Evolutionary conservation across 805 yeast genomes (phyloP).

Genomic region (Danielozyma ontarioensis): DNA sequence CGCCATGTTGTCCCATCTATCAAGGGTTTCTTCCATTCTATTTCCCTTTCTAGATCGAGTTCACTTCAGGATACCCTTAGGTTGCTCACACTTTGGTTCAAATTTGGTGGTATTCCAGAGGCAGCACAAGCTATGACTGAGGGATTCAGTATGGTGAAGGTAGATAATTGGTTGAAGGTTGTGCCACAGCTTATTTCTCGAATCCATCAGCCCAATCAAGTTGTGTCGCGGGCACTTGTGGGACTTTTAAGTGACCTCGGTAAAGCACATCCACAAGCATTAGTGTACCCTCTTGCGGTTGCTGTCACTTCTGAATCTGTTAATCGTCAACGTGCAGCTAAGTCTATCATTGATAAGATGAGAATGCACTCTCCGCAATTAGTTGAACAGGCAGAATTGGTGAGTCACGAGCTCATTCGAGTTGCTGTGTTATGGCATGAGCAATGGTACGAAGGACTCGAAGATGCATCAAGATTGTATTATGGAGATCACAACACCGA

Average conservation of each 20-base stretch:
- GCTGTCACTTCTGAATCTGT: slow-evolving; percentile 92
- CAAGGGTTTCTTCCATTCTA: slow-evolving; percentile 91
- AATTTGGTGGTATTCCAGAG: slow-evolving; percentile 89
- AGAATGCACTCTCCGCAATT: slow-evolving; percentile 76
- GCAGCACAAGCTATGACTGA: slow-evolving; percentile 87
- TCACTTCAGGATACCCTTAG: slow-evolving; percentile 92
- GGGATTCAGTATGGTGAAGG: slow-evolving; percentile 82
- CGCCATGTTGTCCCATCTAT: slow-evolving; percentile 95
- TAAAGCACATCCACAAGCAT: slow-evolving; percentile 93
- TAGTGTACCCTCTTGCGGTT: slow-evolving; percentile 91
- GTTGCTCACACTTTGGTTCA: slow-evolving; percentile 89
- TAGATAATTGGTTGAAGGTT: slow-evolving; percentile 94
- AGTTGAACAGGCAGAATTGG: slow-evolving; percentile 90
- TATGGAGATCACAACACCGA: slow-evolving; percentile 94
- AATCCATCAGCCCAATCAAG: slow-evolving; percentile 89
- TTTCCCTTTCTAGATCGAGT: slow-evolving; percentile 77
- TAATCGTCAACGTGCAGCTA: slow-evolving; percentile 86
- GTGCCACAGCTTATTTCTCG: slow-evolving; percentile 94
- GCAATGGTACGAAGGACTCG: slow-evolving; percentile 95
- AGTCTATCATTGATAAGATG: slow-evolving; percentile 88
- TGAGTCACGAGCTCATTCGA: slow-evolving; percentile 88
- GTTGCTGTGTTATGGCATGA: slow-evolving; percentile 98
- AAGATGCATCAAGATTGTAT: slow-evolving; percentile 90
- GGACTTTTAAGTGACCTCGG: slow-evolving; percentile 84
- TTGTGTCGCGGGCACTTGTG: slow-evolving; percentile 74